These are phyloP conservation scores for Pisolithus microcarpus DNA, from an alignment of 768 basidiomycete genomes.

Conservation along the genomic window DNA sequence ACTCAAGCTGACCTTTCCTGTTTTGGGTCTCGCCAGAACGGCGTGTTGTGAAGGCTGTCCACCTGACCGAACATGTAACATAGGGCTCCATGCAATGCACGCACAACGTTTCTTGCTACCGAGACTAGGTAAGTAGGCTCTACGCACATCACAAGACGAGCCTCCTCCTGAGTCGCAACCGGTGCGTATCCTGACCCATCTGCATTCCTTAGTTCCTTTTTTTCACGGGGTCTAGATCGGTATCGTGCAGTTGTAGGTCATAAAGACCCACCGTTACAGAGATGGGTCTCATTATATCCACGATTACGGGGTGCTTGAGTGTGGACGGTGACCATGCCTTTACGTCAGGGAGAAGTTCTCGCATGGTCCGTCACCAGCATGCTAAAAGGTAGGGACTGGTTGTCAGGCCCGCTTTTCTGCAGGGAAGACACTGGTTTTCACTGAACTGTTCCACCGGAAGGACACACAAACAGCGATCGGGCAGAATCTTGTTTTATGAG, in stretches of 20 bases:
- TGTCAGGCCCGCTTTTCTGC: not conserved
- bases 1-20: not conserved
- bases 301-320: not conserved
- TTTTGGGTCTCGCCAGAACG: not conserved
- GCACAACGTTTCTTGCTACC: not conserved
- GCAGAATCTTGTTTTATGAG: slow-evolving; percentile 53
- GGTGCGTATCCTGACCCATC: not conserved
- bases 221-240: not conserved
- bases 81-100: not conserved
- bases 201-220: not conserved
- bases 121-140: not conserved
- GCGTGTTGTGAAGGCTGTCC: not conserved
- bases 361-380: not conserved
- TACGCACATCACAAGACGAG: not conserved
- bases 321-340: not conserved
- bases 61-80: not conserved
- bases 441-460: not conserved
- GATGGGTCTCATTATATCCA: slow-evolving; percentile 1
- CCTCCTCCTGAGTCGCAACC: not conserved
- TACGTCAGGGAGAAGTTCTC: not conserved
- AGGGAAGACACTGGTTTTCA: not conserved
- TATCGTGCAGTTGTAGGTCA: not conserved
- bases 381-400: not conserved
- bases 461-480: not conserved
- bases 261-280: not conserved